Conservation (phyloP, 2,329 filamentous ascomycete species). For the Monilinia fructigena region DNA sequence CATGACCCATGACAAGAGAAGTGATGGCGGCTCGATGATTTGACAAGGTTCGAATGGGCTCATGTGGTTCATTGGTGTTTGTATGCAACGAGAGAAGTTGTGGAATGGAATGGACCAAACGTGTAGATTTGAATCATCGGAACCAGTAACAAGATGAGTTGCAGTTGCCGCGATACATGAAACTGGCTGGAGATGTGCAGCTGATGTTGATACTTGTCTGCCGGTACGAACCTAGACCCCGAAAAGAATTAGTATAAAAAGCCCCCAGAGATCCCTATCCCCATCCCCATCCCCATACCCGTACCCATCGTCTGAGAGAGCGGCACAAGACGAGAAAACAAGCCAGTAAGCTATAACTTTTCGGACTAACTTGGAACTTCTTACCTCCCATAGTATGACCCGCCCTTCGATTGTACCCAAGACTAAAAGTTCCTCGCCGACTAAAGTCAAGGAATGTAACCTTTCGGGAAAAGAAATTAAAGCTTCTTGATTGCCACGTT, state of each 20-base stretch:
- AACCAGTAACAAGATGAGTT: constrained; percentile 73
- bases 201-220: constrained; percentile 70
- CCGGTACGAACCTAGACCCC: constrained; percentile 65
- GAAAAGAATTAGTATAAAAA: constrained; percentile 27
- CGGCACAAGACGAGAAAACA: constrained; percentile 2
- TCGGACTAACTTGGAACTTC: constrained; percentile 32
- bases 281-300: too few relatives aligned
- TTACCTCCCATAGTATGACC: constrained; percentile 89
- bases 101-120: constrained; percentile 86
- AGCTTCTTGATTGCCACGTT: constrained; percentile 83
- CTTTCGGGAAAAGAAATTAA: constrained; percentile 84
- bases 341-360: constrained; percentile 17
- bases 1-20: constrained; percentile 61
- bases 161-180: constrained; percentile 72
- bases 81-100: constrained; percentile 63
- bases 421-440: constrained; percentile 67
- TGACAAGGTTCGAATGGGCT: constrained; percentile 75
- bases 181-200: constrained; percentile 77
- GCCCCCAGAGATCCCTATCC: neutral
- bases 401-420: constrained; percentile 83
- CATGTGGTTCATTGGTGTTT: constrained; percentile 53
- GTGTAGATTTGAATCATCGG: constrained; percentile 84
- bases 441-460: constrained; percentile 74
- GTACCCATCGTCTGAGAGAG: neutral
- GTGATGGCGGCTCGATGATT: constrained; percentile 75